Evolutionary conservation across 495 filamentous ascomycete species (phyloP), one percentile per base, ranked within the genome.

Genomic region (Xylaria bambusicola): DNA sequence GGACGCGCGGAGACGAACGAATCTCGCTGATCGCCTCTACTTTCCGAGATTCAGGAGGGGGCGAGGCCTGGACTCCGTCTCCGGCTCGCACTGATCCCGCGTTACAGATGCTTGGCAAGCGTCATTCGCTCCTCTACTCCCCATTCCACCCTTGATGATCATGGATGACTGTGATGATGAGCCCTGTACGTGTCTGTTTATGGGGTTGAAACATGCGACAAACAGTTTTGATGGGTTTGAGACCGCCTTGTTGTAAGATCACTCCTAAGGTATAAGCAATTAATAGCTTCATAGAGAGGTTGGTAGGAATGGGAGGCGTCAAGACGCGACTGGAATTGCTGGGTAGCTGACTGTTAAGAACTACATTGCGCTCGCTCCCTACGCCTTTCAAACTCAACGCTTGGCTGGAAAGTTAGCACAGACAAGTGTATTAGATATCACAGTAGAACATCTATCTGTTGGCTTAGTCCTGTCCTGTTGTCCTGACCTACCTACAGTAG

Each of bases 41-140:
- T 26, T 17, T 27, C 33, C 33, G 50, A 41, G 17, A 27, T 26
- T 41, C 50, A 53, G 50, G 17, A 31, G 35, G 49, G 33, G 36
- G 23, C 50, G 8, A 40, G 23, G 50, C 20, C 33, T 18, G 1
- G 51, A 41, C 29, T 33, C 24, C 52, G 52, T 33, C 38, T 33
- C 9, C 52, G 36, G 52, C 36, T 33, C 44, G 15, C 3, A 38
- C 10, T 6, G 15, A 38, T 54, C 40, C 52, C 52, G 52, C 38
- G 52, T 54, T 31, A 42, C 52, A 54, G 52, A 54, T 44, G 52
- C 52, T 54, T 54, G 52, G 52, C 52, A 3, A n/a, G n/a, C n/a
- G n/a, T n/a, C n/a, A n/a, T n/a, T n/a, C n/a, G n/a, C n/a, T n/a
- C n/a, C n/a, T n/a, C n/a, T n/a, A n/a, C n/a, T n/a, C n/a, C n/a